Conservation (phyloP, 1,139 yeast species). For the Yamadazyma epiphylla region DNA sequence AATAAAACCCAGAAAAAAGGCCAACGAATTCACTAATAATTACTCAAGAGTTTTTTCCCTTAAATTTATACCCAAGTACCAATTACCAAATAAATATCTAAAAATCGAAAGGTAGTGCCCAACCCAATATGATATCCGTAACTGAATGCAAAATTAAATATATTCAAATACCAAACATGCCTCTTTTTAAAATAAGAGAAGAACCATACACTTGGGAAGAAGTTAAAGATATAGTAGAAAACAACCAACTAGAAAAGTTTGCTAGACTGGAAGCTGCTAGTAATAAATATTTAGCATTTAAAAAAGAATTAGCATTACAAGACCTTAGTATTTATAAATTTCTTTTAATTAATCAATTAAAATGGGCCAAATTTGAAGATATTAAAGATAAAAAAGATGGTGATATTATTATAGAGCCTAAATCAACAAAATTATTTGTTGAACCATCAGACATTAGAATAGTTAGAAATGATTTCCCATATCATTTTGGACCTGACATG, state of each 20-base stretch:
- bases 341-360: slow-evolving; percentile 30
- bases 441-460: slow-evolving; percentile 25
- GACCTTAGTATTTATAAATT: slow-evolving; percentile 32
- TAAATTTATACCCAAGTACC: too few relatives aligned
- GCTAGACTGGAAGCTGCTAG: slow-evolving; percentile 36
- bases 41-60: too few relatives aligned
- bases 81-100: too few relatives aligned
- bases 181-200: slow-evolving; percentile 34
- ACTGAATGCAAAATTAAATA: slow-evolving; percentile 11
- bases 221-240: slow-evolving; percentile 23
- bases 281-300: slow-evolving; percentile 30
- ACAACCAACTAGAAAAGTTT: slow-evolving; percentile 35
- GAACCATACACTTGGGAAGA: slow-evolving; percentile 35
- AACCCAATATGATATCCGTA: too few relatives aligned
- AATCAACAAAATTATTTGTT: slow-evolving; percentile 16
- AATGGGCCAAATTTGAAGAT: slow-evolving; percentile 26
- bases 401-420: slow-evolving; percentile 17
- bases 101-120: too few relatives aligned
- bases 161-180: slow-evolving; percentile 35
- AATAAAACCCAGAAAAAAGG: too few relatives aligned
- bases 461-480: slow-evolving; percentile 41
- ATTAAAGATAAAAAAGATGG: slow-evolving; percentile 20
- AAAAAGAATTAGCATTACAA: slow-evolving; percentile 22
- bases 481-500: slow-evolving; percentile 33
- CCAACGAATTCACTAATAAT: too few relatives aligned